These are phyloP conservation scores for Fusarium decemcellulare DNA, from an alignment of 2,329 filamentous ascomycete genomes.

Conservation along the genomic window DNA sequence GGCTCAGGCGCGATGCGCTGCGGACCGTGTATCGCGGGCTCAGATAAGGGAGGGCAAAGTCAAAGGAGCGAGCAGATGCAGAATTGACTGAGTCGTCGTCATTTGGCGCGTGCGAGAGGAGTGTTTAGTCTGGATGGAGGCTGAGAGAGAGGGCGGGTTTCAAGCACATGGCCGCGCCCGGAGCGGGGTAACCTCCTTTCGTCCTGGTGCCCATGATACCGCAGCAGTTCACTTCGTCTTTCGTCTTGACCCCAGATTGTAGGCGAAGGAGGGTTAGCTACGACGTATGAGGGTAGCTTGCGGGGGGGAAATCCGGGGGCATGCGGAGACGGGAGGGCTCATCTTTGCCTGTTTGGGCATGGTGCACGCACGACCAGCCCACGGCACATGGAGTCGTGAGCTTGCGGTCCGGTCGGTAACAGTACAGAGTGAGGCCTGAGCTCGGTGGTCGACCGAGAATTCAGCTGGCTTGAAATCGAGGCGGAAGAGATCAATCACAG, in stretches of 20 bases:
- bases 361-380: background rate
- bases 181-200: conserved; percentile 8
- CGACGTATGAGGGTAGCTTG: conserved; percentile 2
- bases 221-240: background rate
- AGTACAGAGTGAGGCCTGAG: background rate
- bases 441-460: conserved; percentile 3
- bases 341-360: background rate
- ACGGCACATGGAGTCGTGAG: background rate
- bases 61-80: background rate
- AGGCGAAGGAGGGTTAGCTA: background rate
- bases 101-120: background rate
- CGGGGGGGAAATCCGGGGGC: conserved; percentile 12
- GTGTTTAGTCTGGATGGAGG: background rate
- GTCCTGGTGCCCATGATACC: background rate
- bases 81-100: conserved; percentile 1
- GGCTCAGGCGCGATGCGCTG: background rate
- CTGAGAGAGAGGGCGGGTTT: background rate
- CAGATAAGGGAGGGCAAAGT: conserved; percentile 1
- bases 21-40: background rate
- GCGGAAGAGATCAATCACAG: background rate
- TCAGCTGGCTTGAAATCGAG: background rate
- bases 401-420: background rate
- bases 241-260: background rate
- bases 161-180: background rate
- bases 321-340: conserved; percentile 2